Evolutionary conservation across 352 stramenopile species (phyloP).

Genomic region (Phytopythium boreale): DNA sequence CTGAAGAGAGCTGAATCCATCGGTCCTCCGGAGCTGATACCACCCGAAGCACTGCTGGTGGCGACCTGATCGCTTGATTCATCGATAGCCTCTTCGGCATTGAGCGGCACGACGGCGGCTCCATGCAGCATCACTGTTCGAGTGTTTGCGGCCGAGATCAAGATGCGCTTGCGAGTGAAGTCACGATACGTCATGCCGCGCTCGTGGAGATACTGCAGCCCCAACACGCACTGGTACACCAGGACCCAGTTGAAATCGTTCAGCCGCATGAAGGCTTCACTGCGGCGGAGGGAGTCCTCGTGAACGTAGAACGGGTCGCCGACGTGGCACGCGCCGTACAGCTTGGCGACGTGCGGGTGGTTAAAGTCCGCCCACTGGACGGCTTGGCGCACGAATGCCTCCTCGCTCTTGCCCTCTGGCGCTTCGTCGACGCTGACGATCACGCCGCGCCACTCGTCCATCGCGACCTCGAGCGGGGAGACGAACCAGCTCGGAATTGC

Average conservation of each 20-base stretch:
- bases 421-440: background rate
- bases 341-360: conserved; percentile 3
- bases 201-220: conserved; percentile 2
- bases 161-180: background rate
- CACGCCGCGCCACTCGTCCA: background rate
- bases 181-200: background rate
- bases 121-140: background rate
- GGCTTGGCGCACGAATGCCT: background rate
- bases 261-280: background rate
- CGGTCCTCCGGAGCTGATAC: background rate
- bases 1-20: background rate
- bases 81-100: background rate
- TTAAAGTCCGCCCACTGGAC: conserved; percentile 3
- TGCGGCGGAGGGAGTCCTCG: background rate
- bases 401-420: background rate
- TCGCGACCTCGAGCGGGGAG: conserved; percentile 6
- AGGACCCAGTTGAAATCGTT: background rate
- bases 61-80: background rate
- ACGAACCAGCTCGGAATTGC: background rate
- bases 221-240: background rate
- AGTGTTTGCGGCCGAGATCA: background rate
- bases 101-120: background rate
- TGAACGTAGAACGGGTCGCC: background rate
- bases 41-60: no score
- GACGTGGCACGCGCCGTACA: conserved; percentile 2